Conservation (phyloP, 371 early-diverging fungal genomes). For the Sporodiniella umbellata region DNA sequence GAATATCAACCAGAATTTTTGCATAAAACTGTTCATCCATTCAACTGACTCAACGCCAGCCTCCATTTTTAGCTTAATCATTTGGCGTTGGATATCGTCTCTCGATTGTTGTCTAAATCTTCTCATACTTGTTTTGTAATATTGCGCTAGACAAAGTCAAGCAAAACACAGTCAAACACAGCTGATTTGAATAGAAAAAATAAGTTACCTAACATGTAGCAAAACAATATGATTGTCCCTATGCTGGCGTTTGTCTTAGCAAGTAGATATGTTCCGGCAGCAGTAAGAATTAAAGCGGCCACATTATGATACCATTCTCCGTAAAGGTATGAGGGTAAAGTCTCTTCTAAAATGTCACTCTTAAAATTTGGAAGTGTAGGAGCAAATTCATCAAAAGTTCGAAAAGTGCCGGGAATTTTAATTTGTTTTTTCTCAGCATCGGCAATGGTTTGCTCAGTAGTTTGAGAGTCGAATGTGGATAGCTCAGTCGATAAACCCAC, state of each 20-base stretch:
- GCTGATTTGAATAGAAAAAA: no score
- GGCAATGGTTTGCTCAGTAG: conserved; percentile 24
- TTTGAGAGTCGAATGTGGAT: conserved; percentile 24
- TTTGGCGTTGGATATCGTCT: conserved; percentile 71
- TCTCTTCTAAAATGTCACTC: conserved; percentile 7
- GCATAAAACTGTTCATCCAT: conserved; percentile 96
- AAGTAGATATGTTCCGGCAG: conserved; percentile 30
- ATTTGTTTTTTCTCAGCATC: conserved; percentile 27
- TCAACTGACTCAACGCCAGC: conserved; percentile 83
- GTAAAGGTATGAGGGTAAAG: conserved; percentile 15
- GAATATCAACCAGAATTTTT: conserved; percentile 91
- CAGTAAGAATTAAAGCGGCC: conserved; percentile 32
- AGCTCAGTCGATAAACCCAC: conserved; percentile 35
- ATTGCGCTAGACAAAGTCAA: conserved; percentile 64
- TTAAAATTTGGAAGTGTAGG: conserved; percentile 2
- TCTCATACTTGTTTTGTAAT: conserved; percentile 62
- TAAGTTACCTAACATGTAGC: conserved; percentile 54
- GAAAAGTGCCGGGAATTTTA: conserved; percentile 23
- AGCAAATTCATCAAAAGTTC: conserved; percentile 38
- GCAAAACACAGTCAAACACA: no score
- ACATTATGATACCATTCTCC: conserved; percentile 34
- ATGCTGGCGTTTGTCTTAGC: conserved; percentile 53
- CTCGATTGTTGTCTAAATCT: conserved; percentile 66
- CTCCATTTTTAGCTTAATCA: conserved; percentile 50
- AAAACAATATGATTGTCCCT: conserved; percentile 43